Evolutionary conservation across 768 basidiomycete species (phyloP), one percentile per base, ranked within the genome.

Genomic region (Daedalea quercina): DNA sequence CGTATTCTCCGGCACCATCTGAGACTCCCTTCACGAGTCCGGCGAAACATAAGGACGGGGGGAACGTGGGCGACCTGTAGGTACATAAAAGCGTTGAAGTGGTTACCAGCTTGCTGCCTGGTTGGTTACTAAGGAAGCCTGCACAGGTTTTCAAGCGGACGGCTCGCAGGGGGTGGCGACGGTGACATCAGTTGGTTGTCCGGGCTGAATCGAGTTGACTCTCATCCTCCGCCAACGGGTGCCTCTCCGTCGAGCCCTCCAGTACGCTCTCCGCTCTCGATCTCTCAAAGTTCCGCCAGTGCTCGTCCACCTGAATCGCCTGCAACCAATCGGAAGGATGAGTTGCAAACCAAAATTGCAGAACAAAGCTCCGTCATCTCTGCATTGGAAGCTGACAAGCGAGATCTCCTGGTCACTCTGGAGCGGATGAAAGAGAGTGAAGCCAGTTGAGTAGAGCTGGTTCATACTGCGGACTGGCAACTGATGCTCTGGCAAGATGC

Each of bases 321-420:
- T 44, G 37, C 17, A 6, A 15, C 15, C 57, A 45, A 54, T 50
- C 46, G 67, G 58, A 57, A 19, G 3, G 60, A 60, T 3, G 56
- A 58, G 24, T 58, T 70, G 50, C 65, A 66, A 17, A 63, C 67
- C 12, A 66, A 67, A 35, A 66, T 75, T 43, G 74, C 78, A 58
- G 84, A 77, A 59, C 84, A 86, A 58, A 82, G 81, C 54, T 83
- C 83, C 60, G 87, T 86, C 0, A 88, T 94, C 53, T 75, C 84
- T 44, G 65, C 87, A n/a, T 73, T 94, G 13, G 87, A 91, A 25
- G 54, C 66, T 1, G 75, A 75, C 57, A 74, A 73, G 62, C 60
- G 64, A 12, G 56, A 67, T 2, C 65, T 76, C 12, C 50, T 57
- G n/a, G 57, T 60, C n/a, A 59, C 83, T 40, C 64, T 87, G 40